A percentile compares a stretch with the other conserved stretches of the same genome.
These are phyloP conservation scores for Nematocida sp. DNA, from an alignment of 371 early-diverging fungal genomes.

Conservation along the genomic window DNA sequence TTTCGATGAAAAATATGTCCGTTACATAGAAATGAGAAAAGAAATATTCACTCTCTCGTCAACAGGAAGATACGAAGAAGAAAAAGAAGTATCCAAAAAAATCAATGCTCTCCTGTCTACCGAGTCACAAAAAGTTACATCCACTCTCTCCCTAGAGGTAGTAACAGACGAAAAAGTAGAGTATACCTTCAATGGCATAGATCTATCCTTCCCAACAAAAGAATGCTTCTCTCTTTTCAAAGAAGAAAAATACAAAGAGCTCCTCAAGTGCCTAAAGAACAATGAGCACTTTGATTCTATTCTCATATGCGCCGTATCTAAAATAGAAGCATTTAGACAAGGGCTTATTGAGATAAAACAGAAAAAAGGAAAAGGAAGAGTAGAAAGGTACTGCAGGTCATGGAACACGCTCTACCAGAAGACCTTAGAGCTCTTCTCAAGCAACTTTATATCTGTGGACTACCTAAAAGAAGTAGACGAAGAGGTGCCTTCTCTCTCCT, in stretches of 20 bases:
- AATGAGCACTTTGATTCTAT: constrained; percentile 23
- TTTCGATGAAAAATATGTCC: background rate
- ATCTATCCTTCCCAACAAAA: background rate
- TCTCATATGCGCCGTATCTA: background rate
- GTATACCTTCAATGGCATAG: background rate
- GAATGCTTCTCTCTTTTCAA: background rate
- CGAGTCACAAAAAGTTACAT: background rate
- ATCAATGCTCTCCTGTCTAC: background rate
- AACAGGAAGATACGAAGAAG: background rate
- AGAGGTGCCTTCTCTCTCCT: background rate
- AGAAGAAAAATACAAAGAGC: constrained; percentile 22
- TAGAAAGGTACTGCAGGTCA: constrained; percentile 11
- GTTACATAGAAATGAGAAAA: background rate
- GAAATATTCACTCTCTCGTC: background rate
- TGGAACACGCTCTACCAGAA: constrained; percentile 30
- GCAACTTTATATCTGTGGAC: constrained; percentile 8
- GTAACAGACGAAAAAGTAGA: background rate
- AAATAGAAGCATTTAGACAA: constrained; percentile 25
- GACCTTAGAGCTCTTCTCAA: constrained; percentile 2
- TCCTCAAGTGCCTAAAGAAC: background rate
- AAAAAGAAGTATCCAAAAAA: background rate
- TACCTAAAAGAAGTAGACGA: constrained; percentile 14
- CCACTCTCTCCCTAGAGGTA: background rate
- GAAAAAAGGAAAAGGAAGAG: background rate
- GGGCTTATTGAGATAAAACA: background rate